phyloP scores from a whole-genome alignment of 495 filamentous ascomycete species.

The Thermothielavioides terrestris region DNA sequence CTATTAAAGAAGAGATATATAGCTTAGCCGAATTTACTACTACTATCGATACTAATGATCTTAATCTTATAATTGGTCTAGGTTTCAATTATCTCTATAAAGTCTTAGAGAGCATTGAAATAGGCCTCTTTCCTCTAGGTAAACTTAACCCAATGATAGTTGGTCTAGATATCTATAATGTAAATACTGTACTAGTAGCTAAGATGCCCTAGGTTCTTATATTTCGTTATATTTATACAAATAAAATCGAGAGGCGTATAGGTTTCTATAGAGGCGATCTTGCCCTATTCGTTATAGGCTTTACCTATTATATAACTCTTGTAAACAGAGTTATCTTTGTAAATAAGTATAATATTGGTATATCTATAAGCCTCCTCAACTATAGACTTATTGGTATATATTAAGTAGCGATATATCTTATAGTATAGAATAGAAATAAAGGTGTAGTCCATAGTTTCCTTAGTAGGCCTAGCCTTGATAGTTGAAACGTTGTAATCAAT shows the following conservation, averaged over 20 bases:
- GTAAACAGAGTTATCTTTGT: no score
- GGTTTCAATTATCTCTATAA: not conserved
- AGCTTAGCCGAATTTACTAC: not conserved
- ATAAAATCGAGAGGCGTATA: not conserved
- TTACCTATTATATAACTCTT: no score
- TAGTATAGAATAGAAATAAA: no score
- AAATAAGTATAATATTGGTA: no score
- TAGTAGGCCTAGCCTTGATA: no score
- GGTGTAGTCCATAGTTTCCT: no score
- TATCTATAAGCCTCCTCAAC: no score
- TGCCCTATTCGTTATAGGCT: no score
- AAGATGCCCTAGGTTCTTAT: not conserved
- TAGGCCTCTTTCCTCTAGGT: not conserved
- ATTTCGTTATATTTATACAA: not conserved
- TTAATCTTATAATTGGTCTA: not conserved
- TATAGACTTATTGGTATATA: no score
- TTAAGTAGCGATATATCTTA: no score
- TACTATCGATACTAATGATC: not conserved
- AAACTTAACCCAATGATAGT: not conserved
- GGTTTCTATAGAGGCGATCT: not conserved
- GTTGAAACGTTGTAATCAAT: no score
- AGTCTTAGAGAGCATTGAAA: no score
- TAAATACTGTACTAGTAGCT: not conserved
- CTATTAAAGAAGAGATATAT: not conserved
- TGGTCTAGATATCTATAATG: not conserved